Evolutionary conservation across 768 basidiomycete genomes (phyloP), one percentile per base, ranked within the genome.

Genomic region (Candolleomyces eurysporus): DNA sequence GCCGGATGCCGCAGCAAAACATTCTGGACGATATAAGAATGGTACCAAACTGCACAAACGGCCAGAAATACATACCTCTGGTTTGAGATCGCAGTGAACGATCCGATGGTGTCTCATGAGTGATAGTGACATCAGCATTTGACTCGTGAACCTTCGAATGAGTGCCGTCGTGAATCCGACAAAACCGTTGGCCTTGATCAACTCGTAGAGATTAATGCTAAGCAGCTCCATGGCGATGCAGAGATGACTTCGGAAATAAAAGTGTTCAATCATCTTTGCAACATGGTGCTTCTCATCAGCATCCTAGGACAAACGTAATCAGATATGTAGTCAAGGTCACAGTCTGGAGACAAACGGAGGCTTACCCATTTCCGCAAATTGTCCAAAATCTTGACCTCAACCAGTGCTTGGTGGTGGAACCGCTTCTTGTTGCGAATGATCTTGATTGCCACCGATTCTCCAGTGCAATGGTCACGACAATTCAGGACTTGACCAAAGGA

Each of bases 391-490:
- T 98, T 98, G 76, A 98, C 96, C 77, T 98, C 97, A n/a, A 98
- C 96, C 48, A 98, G 74, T 0, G 96, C 97, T 73, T 98, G 97
- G 68, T 96, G 93, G 72, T 98, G 96, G 79, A 98, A 98, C 52
- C 97, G 84, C 75, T 98, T 98, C 82, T 98, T 98, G 80, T 98
- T 98, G 45, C 97, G 88, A 67, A 99, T 98, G 64, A 99, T 98
- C 82, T 99, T 99, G 78, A 99, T 88, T 17, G 97, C 97, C 10
- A 98, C 93, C n/a, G 94, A 95, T 68, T 92, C 85, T 10, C 97
- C 97, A 13, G 95, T 94, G 69, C 86, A 88, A 71, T 98, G 93
- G 75, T 98, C 97, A 46, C 96, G 88, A 73, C 96, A 98, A 70
- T 92, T 90, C 19, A 98, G 75, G 14, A 99, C 97, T 71, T 98